Conservation (phyloP, 345 rosid genomes). For the Corchorus capsularis region DNA sequence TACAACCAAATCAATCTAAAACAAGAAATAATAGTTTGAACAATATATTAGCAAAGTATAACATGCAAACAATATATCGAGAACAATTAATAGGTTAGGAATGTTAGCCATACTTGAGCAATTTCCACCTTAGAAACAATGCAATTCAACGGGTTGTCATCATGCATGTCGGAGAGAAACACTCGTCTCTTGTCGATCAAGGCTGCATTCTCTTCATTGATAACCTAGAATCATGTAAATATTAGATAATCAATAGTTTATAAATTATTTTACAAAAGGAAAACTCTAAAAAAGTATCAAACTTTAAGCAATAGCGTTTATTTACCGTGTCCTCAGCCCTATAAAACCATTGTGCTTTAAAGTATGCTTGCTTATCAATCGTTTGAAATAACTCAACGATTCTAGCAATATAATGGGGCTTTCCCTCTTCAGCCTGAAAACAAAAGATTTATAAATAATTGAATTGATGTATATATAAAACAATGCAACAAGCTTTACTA, state of each 20-base stretch:
- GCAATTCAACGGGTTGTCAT: slow-evolving; percentile 57
- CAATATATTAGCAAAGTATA: slow-evolving; percentile 1
- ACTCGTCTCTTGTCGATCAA: slow-evolving; percentile 50
- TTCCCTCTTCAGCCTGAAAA: slow-evolving; percentile 53
- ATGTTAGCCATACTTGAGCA: slow-evolving; percentile 34
- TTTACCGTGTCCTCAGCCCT: slow-evolving; percentile 72
- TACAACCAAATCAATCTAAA: slow-evolving; percentile 37
- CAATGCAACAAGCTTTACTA: not conserved
- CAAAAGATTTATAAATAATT: not conserved
- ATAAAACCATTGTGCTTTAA: slow-evolving; percentile 81
- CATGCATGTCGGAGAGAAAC: slow-evolving; percentile 53
- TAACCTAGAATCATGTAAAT: slow-evolving; percentile 37
- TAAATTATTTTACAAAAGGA: not conserved
- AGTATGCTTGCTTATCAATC: slow-evolving; percentile 36
- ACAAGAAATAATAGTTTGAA: slow-evolving; percentile 23
- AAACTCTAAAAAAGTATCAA: not conserved
- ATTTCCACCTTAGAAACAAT: slow-evolving; percentile 51
- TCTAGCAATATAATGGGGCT: slow-evolving; percentile 47
- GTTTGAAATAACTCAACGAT: slow-evolving; percentile 67
- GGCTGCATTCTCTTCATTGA: slow-evolving; percentile 30
- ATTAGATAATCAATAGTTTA: not conserved
- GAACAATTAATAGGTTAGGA: not conserved
- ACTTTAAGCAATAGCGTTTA: not conserved
- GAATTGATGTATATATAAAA: not conserved
- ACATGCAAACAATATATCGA: not conserved